A percentile compares a stretch with the other conserved stretches of the same genome.
phyloP scores from a whole-genome alignment of 2,329 filamentous ascomycete species.

The Pseudogymnoascus sp. region DNA sequence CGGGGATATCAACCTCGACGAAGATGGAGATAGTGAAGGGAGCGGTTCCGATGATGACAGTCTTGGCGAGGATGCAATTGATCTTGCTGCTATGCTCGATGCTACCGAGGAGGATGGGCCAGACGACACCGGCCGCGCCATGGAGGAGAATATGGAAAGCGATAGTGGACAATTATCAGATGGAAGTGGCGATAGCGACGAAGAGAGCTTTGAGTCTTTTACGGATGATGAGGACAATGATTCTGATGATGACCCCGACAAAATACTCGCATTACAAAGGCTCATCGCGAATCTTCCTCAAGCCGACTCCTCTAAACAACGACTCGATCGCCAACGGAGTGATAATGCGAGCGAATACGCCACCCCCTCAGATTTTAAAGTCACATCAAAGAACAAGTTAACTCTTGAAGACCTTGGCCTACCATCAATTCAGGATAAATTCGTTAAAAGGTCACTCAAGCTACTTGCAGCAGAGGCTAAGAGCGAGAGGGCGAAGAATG shows the following conservation, averaged over 20 bases:
- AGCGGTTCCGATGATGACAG: slow-evolving; percentile 61
- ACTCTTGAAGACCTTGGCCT: slow-evolving; percentile 67
- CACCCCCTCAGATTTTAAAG: slow-evolving; percentile 50
- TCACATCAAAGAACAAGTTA: slow-evolving; percentile 56
- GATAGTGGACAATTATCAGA: slow-evolving; percentile 45
- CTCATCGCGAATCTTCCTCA: slow-evolving; percentile 57
- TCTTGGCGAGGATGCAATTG: slow-evolving; percentile 38
- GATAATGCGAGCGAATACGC: slow-evolving; percentile 49
- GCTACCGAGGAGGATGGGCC: slow-evolving; percentile 24
- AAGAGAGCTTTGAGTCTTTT: slow-evolving; percentile 41
- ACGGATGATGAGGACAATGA: slow-evolving; percentile 33
- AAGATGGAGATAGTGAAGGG: slow-evolving; percentile 30
- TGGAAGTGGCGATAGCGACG: slow-evolving; percentile 43
- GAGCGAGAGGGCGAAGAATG: slow-evolving; percentile 34
- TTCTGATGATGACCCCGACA: slow-evolving; percentile 36
- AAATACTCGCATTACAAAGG: slow-evolving; percentile 55
- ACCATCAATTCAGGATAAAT: slow-evolving; percentile 60
- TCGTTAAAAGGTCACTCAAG: slow-evolving; percentile 72
- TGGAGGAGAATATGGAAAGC: slow-evolving; percentile 39
- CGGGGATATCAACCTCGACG: slow-evolving; percentile 42
- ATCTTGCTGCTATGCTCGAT: slow-evolving; percentile 27
- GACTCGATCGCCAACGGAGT: slow-evolving; percentile 24
- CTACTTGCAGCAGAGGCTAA: slow-evolving; percentile 58
- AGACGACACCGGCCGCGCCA: slow-evolving; percentile 29
- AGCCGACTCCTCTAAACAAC: slow-evolving; percentile 26